Evolutionary conservation across 2,329 filamentous ascomycete genomes (phyloP).

Genomic region (Colletotrichum sp.): DNA sequence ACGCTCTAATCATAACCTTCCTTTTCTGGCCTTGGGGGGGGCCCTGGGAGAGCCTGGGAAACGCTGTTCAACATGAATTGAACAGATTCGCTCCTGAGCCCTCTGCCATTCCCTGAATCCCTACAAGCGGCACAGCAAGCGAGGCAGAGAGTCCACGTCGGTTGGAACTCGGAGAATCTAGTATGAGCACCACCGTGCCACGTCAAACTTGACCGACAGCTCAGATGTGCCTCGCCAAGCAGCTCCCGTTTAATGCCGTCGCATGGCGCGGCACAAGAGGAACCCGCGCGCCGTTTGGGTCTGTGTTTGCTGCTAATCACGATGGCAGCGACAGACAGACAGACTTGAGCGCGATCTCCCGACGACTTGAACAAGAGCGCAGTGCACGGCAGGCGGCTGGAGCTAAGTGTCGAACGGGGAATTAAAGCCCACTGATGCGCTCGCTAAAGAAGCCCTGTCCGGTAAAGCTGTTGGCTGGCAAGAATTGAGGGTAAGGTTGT

Average conservation of each 20-base stretch:
- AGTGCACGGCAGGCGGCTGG: not conserved
- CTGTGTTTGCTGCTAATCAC: not conserved
- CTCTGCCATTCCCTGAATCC: too few relatives aligned
- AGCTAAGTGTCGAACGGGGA: not conserved
- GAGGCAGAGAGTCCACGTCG: not conserved
- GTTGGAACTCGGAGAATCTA: not conserved
- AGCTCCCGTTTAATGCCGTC: not conserved
- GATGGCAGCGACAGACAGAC: not conserved
- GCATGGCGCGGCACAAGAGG: not conserved
- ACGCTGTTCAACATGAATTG: not conserved
- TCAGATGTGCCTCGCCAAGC: not conserved
- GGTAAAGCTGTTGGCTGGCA: not conserved
- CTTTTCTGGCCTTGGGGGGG: not conserved
- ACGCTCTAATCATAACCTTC: not conserved
- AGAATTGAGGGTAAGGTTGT: not conserved
- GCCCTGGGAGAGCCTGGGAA: not conserved
- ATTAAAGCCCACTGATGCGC: conserved; percentile 4
- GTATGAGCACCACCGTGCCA: not conserved
- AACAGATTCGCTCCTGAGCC: not conserved
- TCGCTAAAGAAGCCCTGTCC: not conserved
- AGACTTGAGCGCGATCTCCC: not conserved
- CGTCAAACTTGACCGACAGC: not conserved
- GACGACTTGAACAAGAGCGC: not conserved
- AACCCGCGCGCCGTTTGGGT: not conserved
- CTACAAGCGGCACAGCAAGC: not conserved